Evolutionary conservation across 2,329 filamentous ascomycete species (phyloP).

Genomic region (Diaporthe sp.): DNA sequence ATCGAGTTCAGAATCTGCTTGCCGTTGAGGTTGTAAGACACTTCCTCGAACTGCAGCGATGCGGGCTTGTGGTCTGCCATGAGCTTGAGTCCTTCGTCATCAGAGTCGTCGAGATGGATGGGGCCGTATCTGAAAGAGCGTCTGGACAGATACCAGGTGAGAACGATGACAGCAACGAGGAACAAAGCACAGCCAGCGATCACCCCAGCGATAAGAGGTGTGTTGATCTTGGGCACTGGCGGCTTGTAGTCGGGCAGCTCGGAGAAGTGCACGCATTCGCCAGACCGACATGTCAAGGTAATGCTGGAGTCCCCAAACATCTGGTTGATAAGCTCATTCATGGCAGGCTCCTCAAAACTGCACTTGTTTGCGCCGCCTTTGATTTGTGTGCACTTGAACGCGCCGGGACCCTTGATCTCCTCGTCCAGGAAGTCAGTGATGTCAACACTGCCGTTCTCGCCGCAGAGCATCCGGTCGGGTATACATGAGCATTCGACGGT

Average conservation of each 20-base stretch:
- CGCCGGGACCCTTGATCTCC: conserved; percentile 87
- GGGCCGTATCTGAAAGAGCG: conserved; percentile 77
- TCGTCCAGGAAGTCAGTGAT: conserved; percentile 89
- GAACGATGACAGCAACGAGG: conserved; percentile 85
- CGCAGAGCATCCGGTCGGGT: conserved; percentile 92
- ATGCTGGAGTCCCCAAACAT: conserved; percentile 96
- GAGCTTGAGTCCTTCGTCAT: conserved; percentile 87
- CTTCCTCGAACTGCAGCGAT: conserved; percentile 87
- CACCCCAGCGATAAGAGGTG: conserved; percentile 92
- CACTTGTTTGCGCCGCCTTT: conserved; percentile 76
- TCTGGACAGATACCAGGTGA: conserved; percentile 89
- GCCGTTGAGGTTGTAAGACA: conserved; percentile 88
- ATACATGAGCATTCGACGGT: conserved; percentile 90
- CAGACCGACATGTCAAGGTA: conserved; percentile 82
- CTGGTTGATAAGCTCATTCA: conserved; percentile 89
- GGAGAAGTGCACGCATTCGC: conserved; percentile 93
- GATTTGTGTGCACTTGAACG: conserved; percentile 79
- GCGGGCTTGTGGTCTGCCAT: conserved; percentile 94
- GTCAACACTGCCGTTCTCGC: conserved; percentile 90
- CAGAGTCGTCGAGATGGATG: conserved; percentile 88
- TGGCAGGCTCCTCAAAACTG: conserved; percentile 89
- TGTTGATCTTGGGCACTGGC: conserved; percentile 95
- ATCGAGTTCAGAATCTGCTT: conserved; percentile 87
- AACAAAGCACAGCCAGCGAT: conserved; percentile 90
- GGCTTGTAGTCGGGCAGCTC: conserved; percentile 92